Evolutionary conservation across 306 rosid genomes (phyloP).

Genomic region (Bauhinia variegata): DNA sequence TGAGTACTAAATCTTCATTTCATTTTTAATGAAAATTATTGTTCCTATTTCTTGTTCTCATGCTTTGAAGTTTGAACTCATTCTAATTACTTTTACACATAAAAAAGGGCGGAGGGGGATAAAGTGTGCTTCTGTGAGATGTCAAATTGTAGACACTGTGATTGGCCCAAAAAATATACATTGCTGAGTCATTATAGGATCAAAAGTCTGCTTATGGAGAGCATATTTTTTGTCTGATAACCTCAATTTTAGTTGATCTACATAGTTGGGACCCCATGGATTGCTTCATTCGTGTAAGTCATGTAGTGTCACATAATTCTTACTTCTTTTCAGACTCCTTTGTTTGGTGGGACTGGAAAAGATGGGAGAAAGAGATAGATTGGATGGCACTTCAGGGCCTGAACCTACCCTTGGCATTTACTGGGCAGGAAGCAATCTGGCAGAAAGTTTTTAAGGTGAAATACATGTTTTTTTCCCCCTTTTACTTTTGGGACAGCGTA

Average conservation of each 20-base stretch:
- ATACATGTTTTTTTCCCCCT: background rate
- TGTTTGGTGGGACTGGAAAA: slow-evolving; percentile 99
- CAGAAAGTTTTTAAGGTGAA: slow-evolving; percentile 79
- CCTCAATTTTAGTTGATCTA: slow-evolving; percentile 7
- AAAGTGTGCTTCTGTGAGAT: background rate
- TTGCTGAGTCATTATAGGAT: background rate
- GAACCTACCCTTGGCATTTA: slow-evolving; percentile 93
- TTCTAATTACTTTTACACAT: background rate
- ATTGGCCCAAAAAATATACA: too few species aligned
- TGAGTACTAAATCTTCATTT: slow-evolving; percentile 48
- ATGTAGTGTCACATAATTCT: slow-evolving; percentile 28
- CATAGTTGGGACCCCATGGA: background rate
- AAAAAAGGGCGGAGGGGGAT: too few species aligned
- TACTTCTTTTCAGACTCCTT: slow-evolving; percentile 69
- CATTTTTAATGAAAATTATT: background rate
- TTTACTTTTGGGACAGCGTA: background rate
- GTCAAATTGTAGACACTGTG: background rate
- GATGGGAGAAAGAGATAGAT: slow-evolving; percentile 97
- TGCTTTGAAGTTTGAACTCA: slow-evolving; percentile 9
- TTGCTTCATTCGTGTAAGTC: slow-evolving; percentile 20
- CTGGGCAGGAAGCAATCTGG: slow-evolving; percentile 96
- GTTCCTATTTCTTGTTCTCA: background rate
- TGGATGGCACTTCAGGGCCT: slow-evolving; percentile 99
- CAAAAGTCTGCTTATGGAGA: too few species aligned
- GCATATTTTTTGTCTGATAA: too few species aligned